A percentile compares a stretch with the other conserved stretches of the same genome.
phyloP scores from a whole-genome alignment of 1,284 basidiomycete species.

The Fomitopsis pinicola region DNA sequence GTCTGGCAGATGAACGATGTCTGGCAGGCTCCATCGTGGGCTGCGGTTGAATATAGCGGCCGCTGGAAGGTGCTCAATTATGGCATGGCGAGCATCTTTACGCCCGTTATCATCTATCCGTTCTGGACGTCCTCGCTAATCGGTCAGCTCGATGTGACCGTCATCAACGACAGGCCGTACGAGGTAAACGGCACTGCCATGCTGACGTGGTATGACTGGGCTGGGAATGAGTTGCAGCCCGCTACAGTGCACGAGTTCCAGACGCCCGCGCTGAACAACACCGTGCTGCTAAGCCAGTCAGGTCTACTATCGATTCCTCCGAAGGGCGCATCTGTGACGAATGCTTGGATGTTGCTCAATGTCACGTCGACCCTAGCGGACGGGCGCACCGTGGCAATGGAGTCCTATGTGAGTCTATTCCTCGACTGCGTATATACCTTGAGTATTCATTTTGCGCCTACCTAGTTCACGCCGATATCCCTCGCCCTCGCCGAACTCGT shows the following conservation, averaged over 20 bases:
- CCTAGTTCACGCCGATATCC: slow-evolving; percentile 49
- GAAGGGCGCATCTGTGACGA: slow-evolving; percentile 31
- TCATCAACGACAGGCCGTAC: slow-evolving; percentile 50
- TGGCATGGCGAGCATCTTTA: slow-evolving; percentile 41
- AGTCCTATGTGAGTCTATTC: slow-evolving; percentile 43
- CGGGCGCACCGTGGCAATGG: slow-evolving; percentile 40
- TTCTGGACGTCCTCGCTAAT: slow-evolving; percentile 47
- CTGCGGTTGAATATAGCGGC: slow-evolving; percentile 56
- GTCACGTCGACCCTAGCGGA: slow-evolving; percentile 40
- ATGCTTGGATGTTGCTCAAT: slow-evolving; percentile 51
- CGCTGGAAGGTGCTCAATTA: slow-evolving; percentile 63
- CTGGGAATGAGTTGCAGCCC: slow-evolving; percentile 37
- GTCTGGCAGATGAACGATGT: slow-evolving; percentile 69
- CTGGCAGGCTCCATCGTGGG: slow-evolving; percentile 63
- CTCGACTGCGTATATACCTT: not conserved
- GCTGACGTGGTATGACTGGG: slow-evolving; percentile 59
- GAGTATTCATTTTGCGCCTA: not conserved
- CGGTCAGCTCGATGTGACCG: slow-evolving; percentile 44
- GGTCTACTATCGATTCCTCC: slow-evolving; percentile 47
- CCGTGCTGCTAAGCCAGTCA: slow-evolving; percentile 35
- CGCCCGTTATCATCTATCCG: slow-evolving; percentile 47
- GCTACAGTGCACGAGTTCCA: slow-evolving; percentile 35
- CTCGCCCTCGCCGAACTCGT: slow-evolving; percentile 41
- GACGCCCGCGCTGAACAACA: slow-evolving; percentile 48
- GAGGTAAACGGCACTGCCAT: slow-evolving; percentile 43